A percentile compares a stretch with the other conserved stretches of the same genome.
Evolutionary conservation across 2,329 filamentous ascomycete genomes (phyloP).

Genomic region (Alternaria rosae): DNA sequence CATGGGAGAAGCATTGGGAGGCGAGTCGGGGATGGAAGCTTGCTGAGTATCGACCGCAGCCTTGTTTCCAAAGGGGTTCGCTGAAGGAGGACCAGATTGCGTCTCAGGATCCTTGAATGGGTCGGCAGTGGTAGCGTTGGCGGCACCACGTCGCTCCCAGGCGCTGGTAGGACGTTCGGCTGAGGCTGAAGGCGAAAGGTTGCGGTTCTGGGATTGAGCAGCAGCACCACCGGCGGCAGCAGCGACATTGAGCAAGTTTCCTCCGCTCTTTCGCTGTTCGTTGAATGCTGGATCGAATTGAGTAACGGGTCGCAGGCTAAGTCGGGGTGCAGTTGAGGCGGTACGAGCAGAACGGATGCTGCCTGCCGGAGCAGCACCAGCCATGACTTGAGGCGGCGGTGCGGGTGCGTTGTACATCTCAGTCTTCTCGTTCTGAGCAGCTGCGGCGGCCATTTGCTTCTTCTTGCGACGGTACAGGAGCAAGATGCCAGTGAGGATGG

Average conservation of each 20-base stretch:
- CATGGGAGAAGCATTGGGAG: slow-evolving; percentile 27
- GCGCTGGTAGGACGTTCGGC: slow-evolving; percentile 38
- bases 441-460: slow-evolving; percentile 59
- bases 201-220: slow-evolving; percentile 24
- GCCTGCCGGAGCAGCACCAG: slow-evolving; percentile 31
- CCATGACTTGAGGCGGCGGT: slow-evolving; percentile 35
- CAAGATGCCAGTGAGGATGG: slow-evolving; percentile 72
- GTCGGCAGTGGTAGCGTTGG: slow-evolving; percentile 62
- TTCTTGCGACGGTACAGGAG: slow-evolving; percentile 78
- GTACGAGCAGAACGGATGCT: slow-evolving; percentile 55
- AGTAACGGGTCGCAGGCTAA: slow-evolving; percentile 85
- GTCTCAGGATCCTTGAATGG: slow-evolving; percentile 68
- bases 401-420: slow-evolving; percentile 37
- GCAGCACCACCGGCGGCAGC: slow-evolving; percentile 38
- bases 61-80: slow-evolving; percentile 64
- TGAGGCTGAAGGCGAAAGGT: slow-evolving; percentile 26
- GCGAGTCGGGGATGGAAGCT: slow-evolving; percentile 35
- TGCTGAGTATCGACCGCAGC: slow-evolving; percentile 49
- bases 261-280: slow-evolving; percentile 51
- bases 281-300: slow-evolving; percentile 77
- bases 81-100: slow-evolving; percentile 47
- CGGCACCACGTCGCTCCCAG: slow-evolving; percentile 51
- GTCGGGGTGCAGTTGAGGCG: slow-evolving; percentile 71
- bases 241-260: slow-evolving; percentile 44
- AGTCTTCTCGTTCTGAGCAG: slow-evolving; percentile 52